Evolutionary conservation across 2,329 filamentous ascomycete genomes (phyloP).

Genomic region (Biscogniauxia marginata): DNA sequence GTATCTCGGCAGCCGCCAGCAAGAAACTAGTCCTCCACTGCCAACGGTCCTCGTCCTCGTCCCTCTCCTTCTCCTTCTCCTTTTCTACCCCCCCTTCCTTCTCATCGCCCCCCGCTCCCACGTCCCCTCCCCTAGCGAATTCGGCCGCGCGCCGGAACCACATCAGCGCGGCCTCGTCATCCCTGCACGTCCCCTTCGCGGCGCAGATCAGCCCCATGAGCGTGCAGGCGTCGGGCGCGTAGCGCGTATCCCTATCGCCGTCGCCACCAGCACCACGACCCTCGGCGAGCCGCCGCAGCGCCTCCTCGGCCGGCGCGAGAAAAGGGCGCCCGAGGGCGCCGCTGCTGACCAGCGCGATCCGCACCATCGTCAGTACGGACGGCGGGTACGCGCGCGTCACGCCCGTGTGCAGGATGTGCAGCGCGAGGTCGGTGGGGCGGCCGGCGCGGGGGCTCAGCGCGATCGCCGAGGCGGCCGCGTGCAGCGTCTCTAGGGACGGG

Average conservation of each 20-base stretch:
- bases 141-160: constrained; percentile 30
- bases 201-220: constrained; percentile 33
- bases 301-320: constrained; percentile 17
- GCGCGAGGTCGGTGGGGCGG: constrained; percentile 22
- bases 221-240: constrained; percentile 36
- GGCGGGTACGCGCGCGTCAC: constrained; percentile 34
- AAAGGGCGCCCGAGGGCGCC: constrained; percentile 13
- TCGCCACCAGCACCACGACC: too few relatives aligned
- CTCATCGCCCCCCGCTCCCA: constrained; percentile 1
- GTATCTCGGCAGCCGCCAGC: constrained; percentile 29
- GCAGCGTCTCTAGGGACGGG: constrained; percentile 26
- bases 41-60: constrained; percentile 26
- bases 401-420: constrained; percentile 37
- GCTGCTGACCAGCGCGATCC: constrained; percentile 16
- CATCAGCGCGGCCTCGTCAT: constrained; percentile 28
- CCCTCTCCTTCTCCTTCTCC: constrained; percentile 7
- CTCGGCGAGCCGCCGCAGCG: constrained; percentile 17
- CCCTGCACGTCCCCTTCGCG: constrained; percentile 6
- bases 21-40: constrained; percentile 35
- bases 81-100: neutral
- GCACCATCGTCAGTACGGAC: constrained; percentile 34
- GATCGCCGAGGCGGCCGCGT: constrained; percentile 33
- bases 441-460: constrained; percentile 4
- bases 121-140: neutral
- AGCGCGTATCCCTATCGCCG: constrained; percentile 1